A percentile compares a stretch with the other conserved stretches of the same genome.
These are phyloP conservation scores for Talaromyces albobiverticillius DNA, from an alignment of 2,329 filamentous ascomycete species.

Conservation along the genomic window DNA sequence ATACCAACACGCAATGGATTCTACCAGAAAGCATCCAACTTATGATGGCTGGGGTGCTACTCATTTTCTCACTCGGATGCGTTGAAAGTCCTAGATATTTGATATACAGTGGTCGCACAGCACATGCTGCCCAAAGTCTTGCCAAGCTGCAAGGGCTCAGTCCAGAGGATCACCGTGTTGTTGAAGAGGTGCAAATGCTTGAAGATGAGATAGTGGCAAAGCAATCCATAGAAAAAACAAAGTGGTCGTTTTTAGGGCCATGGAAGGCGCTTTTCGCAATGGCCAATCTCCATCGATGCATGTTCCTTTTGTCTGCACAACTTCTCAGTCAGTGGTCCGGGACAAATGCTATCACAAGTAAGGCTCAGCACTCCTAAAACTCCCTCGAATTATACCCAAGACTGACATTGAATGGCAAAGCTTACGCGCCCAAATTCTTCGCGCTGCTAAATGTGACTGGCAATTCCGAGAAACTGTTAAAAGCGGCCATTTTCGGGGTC, in stretches of 20 bases:
- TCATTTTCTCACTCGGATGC: constrained; percentile 66
- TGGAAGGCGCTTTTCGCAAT: too few relatives aligned
- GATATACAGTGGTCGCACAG: constrained; percentile 61
- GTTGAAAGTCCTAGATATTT: constrained; percentile 70
- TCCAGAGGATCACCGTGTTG: constrained; percentile 53
- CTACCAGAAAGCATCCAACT: constrained; percentile 73
- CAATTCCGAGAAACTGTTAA: constrained; percentile 65
- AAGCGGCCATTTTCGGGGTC: constrained; percentile 73
- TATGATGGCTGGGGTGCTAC: constrained; percentile 72
- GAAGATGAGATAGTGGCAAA: constrained; percentile 67
- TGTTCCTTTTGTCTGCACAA: constrained; percentile 66
- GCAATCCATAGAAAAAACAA: constrained; percentile 62
- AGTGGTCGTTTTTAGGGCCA: constrained; percentile 65
- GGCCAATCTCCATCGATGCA: constrained; percentile 69
- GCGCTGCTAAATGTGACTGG: constrained; percentile 67
- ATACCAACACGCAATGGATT: constrained; percentile 28
- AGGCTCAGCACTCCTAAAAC: too few relatives aligned
- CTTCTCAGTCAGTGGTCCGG: constrained; percentile 58
- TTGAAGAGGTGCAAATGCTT: constrained; percentile 62
- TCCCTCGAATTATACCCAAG: too few relatives aligned
- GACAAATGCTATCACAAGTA: constrained; percentile 69
- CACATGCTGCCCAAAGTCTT: constrained; percentile 47
- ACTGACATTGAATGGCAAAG: too few relatives aligned
- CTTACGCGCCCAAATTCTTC: constrained; percentile 74
- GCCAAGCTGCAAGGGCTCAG: constrained; percentile 51